Percentiles rank a stretch among this genome's conserved stretches.
Evolutionary conservation across 2,329 filamentous ascomycete genomes (phyloP).

Genomic region (Trichoderma gracile): DNA sequence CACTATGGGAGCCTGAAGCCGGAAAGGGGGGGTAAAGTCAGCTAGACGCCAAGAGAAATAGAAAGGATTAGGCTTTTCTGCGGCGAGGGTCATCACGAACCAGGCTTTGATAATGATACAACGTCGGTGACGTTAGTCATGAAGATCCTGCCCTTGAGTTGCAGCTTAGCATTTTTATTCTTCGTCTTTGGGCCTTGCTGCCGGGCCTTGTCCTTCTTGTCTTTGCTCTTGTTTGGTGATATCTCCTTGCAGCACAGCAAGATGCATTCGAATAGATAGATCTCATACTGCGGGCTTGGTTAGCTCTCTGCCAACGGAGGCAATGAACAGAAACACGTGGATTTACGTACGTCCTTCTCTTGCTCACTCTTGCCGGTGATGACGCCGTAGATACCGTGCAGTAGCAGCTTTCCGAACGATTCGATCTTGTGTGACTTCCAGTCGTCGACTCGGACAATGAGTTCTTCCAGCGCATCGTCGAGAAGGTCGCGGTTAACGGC

Average conservation of each 20-base stretch:
- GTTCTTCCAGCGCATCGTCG: slow-evolving; percentile 78
- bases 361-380: slow-evolving; percentile 86
- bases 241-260: slow-evolving; percentile 96
- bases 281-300: slow-evolving; percentile 70
- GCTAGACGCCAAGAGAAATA: not conserved
- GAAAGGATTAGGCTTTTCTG: not conserved
- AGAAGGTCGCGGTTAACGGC: slow-evolving; percentile 87
- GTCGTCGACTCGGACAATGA: slow-evolving; percentile 83
- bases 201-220: slow-evolving; percentile 68
- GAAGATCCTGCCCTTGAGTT: slow-evolving; percentile 95
- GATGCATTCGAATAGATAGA: slow-evolving; percentile 95
- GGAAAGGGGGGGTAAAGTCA: slow-evolving; percentile 19
- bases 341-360: slow-evolving; percentile 75
- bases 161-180: slow-evolving; percentile 75
- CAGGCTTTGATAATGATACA: slow-evolving; percentile 82
- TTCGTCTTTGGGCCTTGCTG: slow-evolving; percentile 57
- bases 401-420: slow-evolving; percentile 83
- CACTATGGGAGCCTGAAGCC: slow-evolving; percentile 76
- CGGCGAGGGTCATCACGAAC: slow-evolving; percentile 53
- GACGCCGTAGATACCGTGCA: slow-evolving; percentile 89
- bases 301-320: not conserved
- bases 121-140: slow-evolving; percentile 99
- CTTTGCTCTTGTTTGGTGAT: slow-evolving; percentile 78
- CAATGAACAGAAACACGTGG: not conserved
- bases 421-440: slow-evolving; percentile 94